Evolutionary conservation across 2,329 filamentous ascomycete genomes (phyloP).

Genomic region (Neocucurbitaria cava): DNA sequence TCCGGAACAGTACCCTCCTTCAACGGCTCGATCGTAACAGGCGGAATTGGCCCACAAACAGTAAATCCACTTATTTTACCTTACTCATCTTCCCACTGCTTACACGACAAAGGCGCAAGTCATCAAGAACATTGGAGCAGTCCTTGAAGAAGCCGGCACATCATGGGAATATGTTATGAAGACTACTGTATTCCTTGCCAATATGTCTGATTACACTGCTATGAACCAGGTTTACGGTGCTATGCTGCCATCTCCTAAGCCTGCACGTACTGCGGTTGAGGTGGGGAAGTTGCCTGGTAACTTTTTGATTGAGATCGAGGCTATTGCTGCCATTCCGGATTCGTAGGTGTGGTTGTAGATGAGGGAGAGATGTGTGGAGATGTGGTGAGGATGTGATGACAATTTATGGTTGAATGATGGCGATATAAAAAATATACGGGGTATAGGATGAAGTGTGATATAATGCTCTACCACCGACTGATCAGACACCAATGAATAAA

Average conservation of each 20-base stretch:
- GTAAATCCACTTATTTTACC: constrained; percentile 2
- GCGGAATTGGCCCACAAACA: constrained; percentile 36
- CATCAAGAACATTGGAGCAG: constrained; percentile 40
- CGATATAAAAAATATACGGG: neutral
- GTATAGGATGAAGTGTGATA: neutral
- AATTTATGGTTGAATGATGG: neutral
- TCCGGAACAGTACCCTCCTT: constrained; percentile 38
- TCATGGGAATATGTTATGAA: constrained; percentile 46
- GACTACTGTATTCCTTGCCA: constrained; percentile 41
- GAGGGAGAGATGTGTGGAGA: neutral
- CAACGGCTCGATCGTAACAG: constrained; percentile 35
- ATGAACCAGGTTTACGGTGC: constrained; percentile 44
- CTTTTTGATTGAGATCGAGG: constrained; percentile 43
- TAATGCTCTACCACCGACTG: too few species aligned
- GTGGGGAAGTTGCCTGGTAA: constrained; percentile 42
- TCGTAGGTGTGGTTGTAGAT: constrained; percentile 5
- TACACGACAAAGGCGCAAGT: constrained; percentile 35
- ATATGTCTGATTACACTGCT: constrained; percentile 41
- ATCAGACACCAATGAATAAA: too few species aligned
- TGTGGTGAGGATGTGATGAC: neutral
- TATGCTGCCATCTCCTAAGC: constrained; percentile 40
- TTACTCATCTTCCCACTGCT: neutral
- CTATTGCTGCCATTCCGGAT: constrained; percentile 40
- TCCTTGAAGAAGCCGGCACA: constrained; percentile 41
- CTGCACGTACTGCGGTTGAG: constrained; percentile 39